Base-by-base conservation (phyloP, 2,329 filamentous ascomycete species). In the Pestalotiopsis sp. region DNA sequence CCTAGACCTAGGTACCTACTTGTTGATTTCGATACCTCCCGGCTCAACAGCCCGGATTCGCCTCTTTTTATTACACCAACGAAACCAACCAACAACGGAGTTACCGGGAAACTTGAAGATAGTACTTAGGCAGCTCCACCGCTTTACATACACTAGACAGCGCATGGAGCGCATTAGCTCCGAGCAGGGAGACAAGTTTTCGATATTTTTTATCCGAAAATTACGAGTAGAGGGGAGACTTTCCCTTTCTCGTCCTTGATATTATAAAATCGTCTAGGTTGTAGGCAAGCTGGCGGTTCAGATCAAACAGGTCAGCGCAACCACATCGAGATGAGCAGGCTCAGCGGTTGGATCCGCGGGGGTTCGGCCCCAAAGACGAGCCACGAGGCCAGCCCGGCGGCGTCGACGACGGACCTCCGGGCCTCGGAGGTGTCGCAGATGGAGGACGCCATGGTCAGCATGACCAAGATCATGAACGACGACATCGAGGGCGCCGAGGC, bases 401-500 rank as follows among this genome's bases (percentile, higher is more conserved):
- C 69, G n/a, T 79, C 82, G 59, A 70, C 75, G 70, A 66, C 75
- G 3, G 77, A 80, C 41, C 76, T 79, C 13, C 72, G 77, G 4
- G 81, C 80, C 31, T 79, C 82, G 67, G 86, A 89, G 75, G 81
- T 85, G 70, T 80, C 81, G 57, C 83, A 90, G 75, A 85, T 92
- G 72, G 81, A 86, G 72, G 85, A 88, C 73, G 90, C 89, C 72
- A 87, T 91, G 82, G 79, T 77, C 78, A 92, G 92, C 52, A 89
- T 91, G 4, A 86, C 87, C 9, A 83, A 93, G 68, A 93, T 97
- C 74, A 92, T 97, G 86, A 92, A 96, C 77, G 94, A 97, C 81
- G 94, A 98, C 81, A 91, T 98, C 70, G 92, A 94, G 45, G 90
- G 89, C 52, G 96, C 96, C 5, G 93, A 97, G 81, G 85, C 85